Percentiles rank a stretch among this genome's conserved stretches.
These are phyloP conservation scores for Acacia acuminata DNA, from an alignment of 306 rosid species.

Conservation along the genomic window DNA sequence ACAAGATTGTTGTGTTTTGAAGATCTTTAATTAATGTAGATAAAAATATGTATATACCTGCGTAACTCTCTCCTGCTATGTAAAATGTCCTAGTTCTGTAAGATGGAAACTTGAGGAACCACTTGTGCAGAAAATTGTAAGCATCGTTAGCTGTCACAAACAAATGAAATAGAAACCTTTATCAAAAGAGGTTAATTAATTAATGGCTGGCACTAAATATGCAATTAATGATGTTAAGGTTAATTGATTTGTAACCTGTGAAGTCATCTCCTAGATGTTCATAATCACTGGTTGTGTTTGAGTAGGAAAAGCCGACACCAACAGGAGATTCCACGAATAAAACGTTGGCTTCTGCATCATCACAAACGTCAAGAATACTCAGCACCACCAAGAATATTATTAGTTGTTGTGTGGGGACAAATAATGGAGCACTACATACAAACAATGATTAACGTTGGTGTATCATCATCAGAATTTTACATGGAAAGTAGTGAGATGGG, in stretches of 20 bases:
- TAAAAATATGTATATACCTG: constrained; percentile 44
- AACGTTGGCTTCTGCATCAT: constrained; percentile 76
- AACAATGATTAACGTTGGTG: constrained; percentile 30
- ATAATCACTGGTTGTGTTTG: constrained; percentile 81
- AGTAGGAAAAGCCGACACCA: constrained; percentile 95
- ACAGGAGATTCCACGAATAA: constrained; percentile 93
- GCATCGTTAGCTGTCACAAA: constrained; percentile 70
- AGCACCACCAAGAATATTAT: constrained; percentile 1
- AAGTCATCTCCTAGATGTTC: constrained; percentile 73
- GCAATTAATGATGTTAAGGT: not conserved
- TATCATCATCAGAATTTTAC: constrained; percentile 26
- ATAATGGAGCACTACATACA: constrained; percentile 38
- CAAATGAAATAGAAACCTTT: not conserved
- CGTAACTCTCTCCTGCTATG: constrained; percentile 92
- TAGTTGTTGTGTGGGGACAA: constrained; percentile 34
- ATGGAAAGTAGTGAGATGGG: constrained; percentile 29
- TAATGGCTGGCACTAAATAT: not conserved
- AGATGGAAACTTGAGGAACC: constrained; percentile 87
- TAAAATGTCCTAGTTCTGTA: constrained; percentile 65
- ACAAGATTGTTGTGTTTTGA: not conserved
- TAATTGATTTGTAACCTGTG: constrained; percentile 54
- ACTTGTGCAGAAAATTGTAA: constrained; percentile 67
- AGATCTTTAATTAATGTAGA: not conserved
- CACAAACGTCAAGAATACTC: constrained; percentile 24
- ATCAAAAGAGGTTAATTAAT: not conserved